These are phyloP conservation scores for Sphagnurus paluster DNA, from an alignment of 1,284 basidiomycete genomes.

Conservation along the genomic window DNA sequence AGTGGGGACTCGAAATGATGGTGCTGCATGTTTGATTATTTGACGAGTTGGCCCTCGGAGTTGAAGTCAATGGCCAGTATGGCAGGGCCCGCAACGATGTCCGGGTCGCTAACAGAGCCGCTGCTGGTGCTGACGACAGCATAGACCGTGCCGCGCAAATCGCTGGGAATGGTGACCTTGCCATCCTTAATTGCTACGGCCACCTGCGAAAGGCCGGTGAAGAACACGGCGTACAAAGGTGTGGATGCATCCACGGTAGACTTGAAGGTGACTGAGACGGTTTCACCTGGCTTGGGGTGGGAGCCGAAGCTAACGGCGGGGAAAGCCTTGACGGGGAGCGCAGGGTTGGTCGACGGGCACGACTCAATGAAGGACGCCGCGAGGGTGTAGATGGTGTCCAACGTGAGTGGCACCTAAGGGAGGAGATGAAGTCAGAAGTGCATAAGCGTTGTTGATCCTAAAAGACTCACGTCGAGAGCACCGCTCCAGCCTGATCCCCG, in stretches of 20 bases:
- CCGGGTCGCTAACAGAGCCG: slow-evolving; percentile 32
- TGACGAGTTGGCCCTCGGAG: slow-evolving; percentile 12
- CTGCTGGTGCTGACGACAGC: slow-evolving; percentile 30
- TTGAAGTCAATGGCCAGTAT: slow-evolving; percentile 32
- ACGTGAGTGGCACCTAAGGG: slow-evolving; percentile 29
- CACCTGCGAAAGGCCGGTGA: slow-evolving; percentile 30
- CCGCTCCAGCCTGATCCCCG: slow-evolving; percentile 2
- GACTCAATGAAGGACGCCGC: slow-evolving; percentile 41
- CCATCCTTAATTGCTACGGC: slow-evolving; percentile 29
- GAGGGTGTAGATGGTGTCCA: slow-evolving; percentile 46
- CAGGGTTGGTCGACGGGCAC: slow-evolving; percentile 54
- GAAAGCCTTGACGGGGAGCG: slow-evolving; percentile 45
- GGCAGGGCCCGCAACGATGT: slow-evolving; percentile 44
- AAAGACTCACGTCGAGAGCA: slow-evolving; percentile 1
- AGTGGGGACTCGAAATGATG: no score
- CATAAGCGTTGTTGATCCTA: not conserved
- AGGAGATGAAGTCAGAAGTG: slow-evolving; percentile 23
- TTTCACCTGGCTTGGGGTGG: slow-evolving; percentile 15
- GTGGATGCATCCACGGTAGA: not conserved
- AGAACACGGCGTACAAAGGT: slow-evolving; percentile 32
- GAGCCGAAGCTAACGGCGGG: slow-evolving; percentile 33
- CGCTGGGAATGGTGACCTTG: slow-evolving; percentile 25
- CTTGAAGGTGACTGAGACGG: slow-evolving; percentile 12
- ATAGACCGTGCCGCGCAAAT: slow-evolving; percentile 34
- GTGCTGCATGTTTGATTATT: no score